phyloP scores from a whole-genome alignment of 2,329 filamentous ascomycete genomes.

The Colletotrichum cordylinicola region DNA sequence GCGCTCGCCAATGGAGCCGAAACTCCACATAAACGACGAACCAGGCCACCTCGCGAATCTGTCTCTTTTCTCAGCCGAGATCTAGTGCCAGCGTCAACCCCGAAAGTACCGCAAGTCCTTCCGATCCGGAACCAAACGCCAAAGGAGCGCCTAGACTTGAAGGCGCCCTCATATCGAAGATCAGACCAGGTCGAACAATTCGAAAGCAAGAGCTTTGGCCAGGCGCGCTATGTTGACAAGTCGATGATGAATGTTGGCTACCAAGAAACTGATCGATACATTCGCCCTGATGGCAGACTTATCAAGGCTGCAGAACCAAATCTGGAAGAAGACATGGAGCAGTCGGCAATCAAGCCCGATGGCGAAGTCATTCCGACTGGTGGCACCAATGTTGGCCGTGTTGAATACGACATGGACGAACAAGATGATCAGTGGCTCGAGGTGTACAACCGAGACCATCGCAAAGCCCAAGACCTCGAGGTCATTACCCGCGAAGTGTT shows the following conservation, averaged over 20 bases:
- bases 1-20: constrained; percentile 32
- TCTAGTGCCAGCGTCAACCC: constrained; percentile 47
- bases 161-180: constrained; percentile 75
- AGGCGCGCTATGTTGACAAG: constrained; percentile 92
- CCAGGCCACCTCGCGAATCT: constrained; percentile 56
- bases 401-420: constrained; percentile 99
- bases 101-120: constrained; percentile 69
- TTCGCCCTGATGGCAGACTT: constrained; percentile 76
- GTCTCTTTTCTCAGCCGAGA: constrained; percentile 58
- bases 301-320: constrained; percentile 67
- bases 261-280: constrained; percentile 90
- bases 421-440: constrained; percentile 98
- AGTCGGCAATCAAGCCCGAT: constrained; percentile 56
- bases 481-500: constrained; percentile 92
- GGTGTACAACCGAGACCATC: constrained; percentile 73
- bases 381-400: constrained; percentile 70
- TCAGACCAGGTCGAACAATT: constrained; percentile 82
- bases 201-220: constrained; percentile 84
- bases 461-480: constrained; percentile 77
- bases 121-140: constrained; percentile 81
- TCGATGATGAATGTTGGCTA: constrained; percentile 96
- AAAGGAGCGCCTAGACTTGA: constrained; percentile 80
- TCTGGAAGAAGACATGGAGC: constrained; percentile 63
- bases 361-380: constrained; percentile 57
- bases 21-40: constrained; percentile 48